A percentile compares a stretch with the other conserved stretches of the same genome.
These are phyloP conservation scores for Paraurostyla sp. DNA, from an alignment of 73 alveolate species.

Conservation along the genomic window DNA sequence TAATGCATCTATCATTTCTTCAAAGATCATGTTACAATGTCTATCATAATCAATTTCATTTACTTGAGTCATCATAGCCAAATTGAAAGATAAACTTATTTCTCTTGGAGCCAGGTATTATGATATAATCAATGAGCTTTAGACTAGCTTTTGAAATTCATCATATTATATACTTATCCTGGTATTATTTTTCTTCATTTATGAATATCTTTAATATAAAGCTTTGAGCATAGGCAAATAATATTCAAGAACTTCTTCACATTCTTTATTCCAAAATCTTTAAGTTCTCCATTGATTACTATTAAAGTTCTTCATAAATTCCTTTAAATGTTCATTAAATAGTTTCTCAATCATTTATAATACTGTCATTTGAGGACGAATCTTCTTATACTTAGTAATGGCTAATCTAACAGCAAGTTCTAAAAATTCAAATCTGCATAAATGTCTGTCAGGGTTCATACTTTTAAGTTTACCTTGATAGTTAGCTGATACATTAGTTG, in stretches of 20 bases:
- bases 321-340: slow-evolving; percentile 69
- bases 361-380: slow-evolving; percentile 20
- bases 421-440: slow-evolving; percentile 81
- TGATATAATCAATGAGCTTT: slow-evolving; percentile 72
- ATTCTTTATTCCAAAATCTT: slow-evolving; percentile 74
- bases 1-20: slow-evolving; percentile 85
- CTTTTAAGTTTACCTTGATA: not conserved
- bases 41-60: slow-evolving; percentile 84
- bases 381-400: slow-evolving; percentile 62
- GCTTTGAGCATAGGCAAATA: slow-evolving; percentile 67
- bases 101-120: slow-evolving; percentile 80
- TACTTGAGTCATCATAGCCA: slow-evolving; percentile 85
- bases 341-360: slow-evolving; percentile 77
- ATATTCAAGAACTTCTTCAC: slow-evolving; percentile 73
- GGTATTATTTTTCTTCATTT: slow-evolving; percentile 60
- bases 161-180: slow-evolving; percentile 63
- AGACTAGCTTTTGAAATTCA: slow-evolving; percentile 70
- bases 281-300: slow-evolving; percentile 79
- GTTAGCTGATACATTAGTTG: slow-evolving; percentile 58
- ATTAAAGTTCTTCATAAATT: slow-evolving; percentile 49
- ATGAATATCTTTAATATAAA: slow-evolving; percentile 65
- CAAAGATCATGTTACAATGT: slow-evolving; percentile 81
- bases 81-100: slow-evolving; percentile 71
- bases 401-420: slow-evolving; percentile 82
- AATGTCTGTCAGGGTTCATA: slow-evolving; percentile 75